These are phyloP conservation scores for Leishmania martiniquensis DNA, from an alignment of 208 protist species.

Conservation along the genomic window DNA sequence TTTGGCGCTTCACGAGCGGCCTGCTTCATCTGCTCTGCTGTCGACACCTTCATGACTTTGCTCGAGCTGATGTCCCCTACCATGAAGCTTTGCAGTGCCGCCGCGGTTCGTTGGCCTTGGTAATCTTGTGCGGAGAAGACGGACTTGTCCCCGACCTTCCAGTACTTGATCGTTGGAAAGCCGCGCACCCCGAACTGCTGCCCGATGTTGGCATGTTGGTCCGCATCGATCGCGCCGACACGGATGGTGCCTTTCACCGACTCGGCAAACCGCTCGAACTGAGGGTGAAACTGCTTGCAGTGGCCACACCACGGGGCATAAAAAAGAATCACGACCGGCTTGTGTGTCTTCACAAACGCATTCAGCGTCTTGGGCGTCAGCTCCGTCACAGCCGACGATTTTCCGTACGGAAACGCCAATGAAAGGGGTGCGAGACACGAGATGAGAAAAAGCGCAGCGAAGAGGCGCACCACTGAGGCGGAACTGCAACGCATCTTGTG, in stretches of 20 bases:
- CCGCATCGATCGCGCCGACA: constrained; percentile 86
- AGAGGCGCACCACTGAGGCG: background rate
- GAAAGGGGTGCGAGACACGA: constrained; percentile 3
- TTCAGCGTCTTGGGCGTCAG: constrained; percentile 64
- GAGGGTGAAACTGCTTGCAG: constrained; percentile 92
- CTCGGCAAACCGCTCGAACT: constrained; percentile 86
- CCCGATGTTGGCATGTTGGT: constrained; percentile 62
- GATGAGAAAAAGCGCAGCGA: constrained; percentile 18
- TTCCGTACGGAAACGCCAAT: constrained; percentile 62
- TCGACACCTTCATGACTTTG: constrained; percentile 34
- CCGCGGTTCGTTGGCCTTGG: constrained; percentile 61
- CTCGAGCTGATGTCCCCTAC: constrained; percentile 51
- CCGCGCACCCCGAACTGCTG: constrained; percentile 82
- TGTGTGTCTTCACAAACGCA: constrained; percentile 86
- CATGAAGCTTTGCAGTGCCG: constrained; percentile 62
- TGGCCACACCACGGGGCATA: constrained; percentile 97
- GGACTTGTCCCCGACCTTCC: constrained; percentile 66
- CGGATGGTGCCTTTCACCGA: constrained; percentile 75
- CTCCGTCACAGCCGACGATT: constrained; percentile 68
- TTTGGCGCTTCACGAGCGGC: constrained; percentile 29
- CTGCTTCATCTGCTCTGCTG: constrained; percentile 37
- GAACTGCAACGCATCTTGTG: constrained; percentile 2
- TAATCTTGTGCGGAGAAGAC: constrained; percentile 69
- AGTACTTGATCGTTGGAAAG: constrained; percentile 95
- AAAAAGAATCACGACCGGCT: constrained; percentile 92